These are phyloP conservation scores for Grigorovia humatica DNA, from an alignment of 805 yeast species.

Conservation along the genomic window DNA sequence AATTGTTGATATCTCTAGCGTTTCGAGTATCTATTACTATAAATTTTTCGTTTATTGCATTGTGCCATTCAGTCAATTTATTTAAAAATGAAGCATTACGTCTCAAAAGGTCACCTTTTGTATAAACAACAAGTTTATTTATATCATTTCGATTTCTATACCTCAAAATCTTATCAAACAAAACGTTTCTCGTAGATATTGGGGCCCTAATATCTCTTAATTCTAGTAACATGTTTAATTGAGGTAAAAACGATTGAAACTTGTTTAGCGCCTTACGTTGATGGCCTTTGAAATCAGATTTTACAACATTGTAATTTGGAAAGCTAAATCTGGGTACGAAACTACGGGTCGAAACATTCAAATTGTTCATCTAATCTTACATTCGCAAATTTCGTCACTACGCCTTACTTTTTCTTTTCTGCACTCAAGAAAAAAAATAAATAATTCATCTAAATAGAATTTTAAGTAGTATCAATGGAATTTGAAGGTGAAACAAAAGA, in stretches of 20 bases:
- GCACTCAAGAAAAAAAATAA: neutral
- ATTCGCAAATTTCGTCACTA: neutral
- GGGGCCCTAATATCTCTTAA: constrained; percentile 89
- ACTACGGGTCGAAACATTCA: neutral
- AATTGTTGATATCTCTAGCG: constrained; percentile 36
- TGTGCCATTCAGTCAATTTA: constrained; percentile 41
- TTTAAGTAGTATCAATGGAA: neutral
- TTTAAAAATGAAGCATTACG: constrained; percentile 11
- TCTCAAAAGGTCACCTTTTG: constrained; percentile 57
- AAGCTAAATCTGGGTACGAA: constrained; percentile 65
- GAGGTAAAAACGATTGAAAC: constrained; percentile 62
- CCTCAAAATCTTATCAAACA: constrained; percentile 58
- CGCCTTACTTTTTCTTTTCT: neutral
- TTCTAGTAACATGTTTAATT: constrained; percentile 72
- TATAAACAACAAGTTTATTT: constrained; percentile 44
- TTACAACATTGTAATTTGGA: constrained; percentile 58
- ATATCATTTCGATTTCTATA: constrained; percentile 28
- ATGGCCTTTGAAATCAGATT: constrained; percentile 84
- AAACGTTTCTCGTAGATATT: constrained; percentile 63
- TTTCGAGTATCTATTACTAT: constrained; percentile 51
- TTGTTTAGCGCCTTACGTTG: constrained; percentile 68
- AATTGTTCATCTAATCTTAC: neutral
- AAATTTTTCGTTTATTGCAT: constrained; percentile 31
- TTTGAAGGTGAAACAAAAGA: too few relatives aligned
- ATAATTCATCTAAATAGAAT: too few relatives aligned